Conservation (phyloP, 2,329 filamentous ascomycete species). For the Xylariaceae sp. region DNA sequence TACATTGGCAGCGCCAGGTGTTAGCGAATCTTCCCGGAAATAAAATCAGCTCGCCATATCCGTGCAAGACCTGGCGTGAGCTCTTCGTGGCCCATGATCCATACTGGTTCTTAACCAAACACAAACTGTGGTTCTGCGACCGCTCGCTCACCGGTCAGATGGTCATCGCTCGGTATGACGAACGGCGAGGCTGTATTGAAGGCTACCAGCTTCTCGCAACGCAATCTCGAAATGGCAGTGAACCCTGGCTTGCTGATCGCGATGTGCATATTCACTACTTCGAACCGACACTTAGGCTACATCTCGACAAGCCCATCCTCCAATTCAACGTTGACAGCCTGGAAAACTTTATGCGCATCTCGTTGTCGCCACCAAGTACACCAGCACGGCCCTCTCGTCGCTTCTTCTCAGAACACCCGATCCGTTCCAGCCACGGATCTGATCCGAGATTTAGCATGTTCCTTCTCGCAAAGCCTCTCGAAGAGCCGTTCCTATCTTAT, state of each 20-base stretch:
- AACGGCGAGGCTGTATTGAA: conserved; percentile 75
- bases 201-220: conserved; percentile 77
- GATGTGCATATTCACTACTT: conserved; percentile 76
- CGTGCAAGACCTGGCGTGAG: conserved; percentile 68
- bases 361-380: conserved; percentile 20
- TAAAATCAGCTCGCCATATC: conserved; percentile 58
- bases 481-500: conserved; percentile 44
- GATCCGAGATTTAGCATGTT: conserved; percentile 69
- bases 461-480: conserved; percentile 63
- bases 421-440: conserved; percentile 53
- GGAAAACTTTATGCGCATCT: conserved; percentile 32
- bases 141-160: conserved; percentile 74
- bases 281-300: conserved; percentile 70
- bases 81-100: conserved; percentile 78
- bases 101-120: conserved; percentile 81
- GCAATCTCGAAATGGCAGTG: conserved; percentile 58
- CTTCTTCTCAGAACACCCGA: conserved; percentile 58
- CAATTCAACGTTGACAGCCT: conserved; percentile 51
- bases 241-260: conserved; percentile 69
- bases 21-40: conserved; percentile 69
- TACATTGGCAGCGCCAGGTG: conserved; percentile 74
- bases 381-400: conserved; percentile 33
- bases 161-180: conserved; percentile 78
- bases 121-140: conserved; percentile 88
- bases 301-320: conserved; percentile 75